Evolutionary conservation across 495 filamentous ascomycete genomes (phyloP).

Genomic region (Lasiosphaeria miniovina): DNA sequence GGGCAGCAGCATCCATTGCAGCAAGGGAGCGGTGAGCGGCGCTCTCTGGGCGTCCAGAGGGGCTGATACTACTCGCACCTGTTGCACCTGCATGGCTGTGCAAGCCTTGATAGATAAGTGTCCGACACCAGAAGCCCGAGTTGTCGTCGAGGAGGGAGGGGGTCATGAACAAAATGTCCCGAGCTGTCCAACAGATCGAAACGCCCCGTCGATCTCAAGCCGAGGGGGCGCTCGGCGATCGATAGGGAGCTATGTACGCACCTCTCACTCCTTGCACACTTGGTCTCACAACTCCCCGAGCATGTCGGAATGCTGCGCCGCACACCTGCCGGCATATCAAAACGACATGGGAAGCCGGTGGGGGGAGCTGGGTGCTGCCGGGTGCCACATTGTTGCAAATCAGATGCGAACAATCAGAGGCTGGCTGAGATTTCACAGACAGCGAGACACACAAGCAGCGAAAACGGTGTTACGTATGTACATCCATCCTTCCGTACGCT

Average conservation of each 20-base stretch:
- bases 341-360: conserved; percentile 1
- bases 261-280: conserved; percentile 2
- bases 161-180: not conserved
- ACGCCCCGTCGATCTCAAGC: conserved; percentile 3
- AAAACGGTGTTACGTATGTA: too few species aligned
- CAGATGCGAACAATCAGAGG: conserved; percentile 1
- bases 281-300: not conserved
- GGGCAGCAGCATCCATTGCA: not conserved
- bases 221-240: not conserved
- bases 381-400: conserved; percentile 3
- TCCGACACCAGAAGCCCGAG: too few species aligned
- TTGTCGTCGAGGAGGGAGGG: too few species aligned
- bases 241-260: not conserved
- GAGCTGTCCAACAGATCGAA: not conserved
- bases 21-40: not conserved
- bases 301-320: conserved; percentile 13
- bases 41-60: too few species aligned
- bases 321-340: conserved; percentile 12
- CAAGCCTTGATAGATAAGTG: too few species aligned
- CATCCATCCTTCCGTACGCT: too few species aligned
- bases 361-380: conserved; percentile 6
- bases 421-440: not conserved
- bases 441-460: not conserved
- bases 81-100: too few species aligned
- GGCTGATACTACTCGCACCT: too few species aligned